phyloP scores from a whole-genome alignment of 352 stramenopile genomes.

The Globisporangium rhizosaccharum region DNA sequence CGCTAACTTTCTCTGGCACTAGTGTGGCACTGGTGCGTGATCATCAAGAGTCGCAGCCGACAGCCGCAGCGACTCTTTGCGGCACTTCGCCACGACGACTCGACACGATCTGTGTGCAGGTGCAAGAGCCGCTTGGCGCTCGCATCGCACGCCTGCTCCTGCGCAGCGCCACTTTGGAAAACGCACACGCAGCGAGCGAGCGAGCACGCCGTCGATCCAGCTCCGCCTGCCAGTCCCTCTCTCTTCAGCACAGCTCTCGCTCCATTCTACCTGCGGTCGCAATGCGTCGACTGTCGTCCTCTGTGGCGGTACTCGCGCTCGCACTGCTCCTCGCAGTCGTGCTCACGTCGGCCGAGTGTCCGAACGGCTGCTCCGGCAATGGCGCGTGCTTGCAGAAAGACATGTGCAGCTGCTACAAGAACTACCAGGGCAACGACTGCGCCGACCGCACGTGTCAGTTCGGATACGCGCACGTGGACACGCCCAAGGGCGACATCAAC shows the following conservation, averaged over 20 bases:
- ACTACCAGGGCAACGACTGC: conserved; percentile 82
- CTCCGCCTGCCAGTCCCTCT: not conserved
- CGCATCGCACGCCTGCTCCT: not conserved
- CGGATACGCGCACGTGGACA: conserved; percentile 87
- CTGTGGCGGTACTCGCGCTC: conserved; percentile 7
- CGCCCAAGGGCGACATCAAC: conserved; percentile 92
- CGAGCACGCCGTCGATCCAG: not conserved
- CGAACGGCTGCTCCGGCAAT: conserved; percentile 78
- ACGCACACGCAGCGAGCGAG: not conserved
- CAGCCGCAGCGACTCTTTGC: too few relatives aligned
- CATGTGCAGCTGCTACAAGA: conserved; percentile 85
- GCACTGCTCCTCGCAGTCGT: conserved; percentile 19
- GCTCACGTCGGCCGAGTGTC: conserved; percentile 43
- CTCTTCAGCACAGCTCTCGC: not conserved
- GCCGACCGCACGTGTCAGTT: conserved; percentile 81
- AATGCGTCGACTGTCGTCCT: conserved; percentile 3
- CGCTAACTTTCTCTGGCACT: not conserved
- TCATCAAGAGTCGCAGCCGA: too few relatives aligned
- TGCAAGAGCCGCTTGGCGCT: conserved; percentile 5
- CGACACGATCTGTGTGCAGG: not conserved
- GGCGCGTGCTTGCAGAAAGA: conserved; percentile 77
- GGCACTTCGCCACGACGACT: too few relatives aligned
- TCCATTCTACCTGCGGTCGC: not conserved
- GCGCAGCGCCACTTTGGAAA: conserved; percentile 9
- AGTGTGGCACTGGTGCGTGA: not conserved